Evolutionary conservation across 345 rosid genomes (phyloP).

Genomic region (Lumnitzera littorea): DNA sequence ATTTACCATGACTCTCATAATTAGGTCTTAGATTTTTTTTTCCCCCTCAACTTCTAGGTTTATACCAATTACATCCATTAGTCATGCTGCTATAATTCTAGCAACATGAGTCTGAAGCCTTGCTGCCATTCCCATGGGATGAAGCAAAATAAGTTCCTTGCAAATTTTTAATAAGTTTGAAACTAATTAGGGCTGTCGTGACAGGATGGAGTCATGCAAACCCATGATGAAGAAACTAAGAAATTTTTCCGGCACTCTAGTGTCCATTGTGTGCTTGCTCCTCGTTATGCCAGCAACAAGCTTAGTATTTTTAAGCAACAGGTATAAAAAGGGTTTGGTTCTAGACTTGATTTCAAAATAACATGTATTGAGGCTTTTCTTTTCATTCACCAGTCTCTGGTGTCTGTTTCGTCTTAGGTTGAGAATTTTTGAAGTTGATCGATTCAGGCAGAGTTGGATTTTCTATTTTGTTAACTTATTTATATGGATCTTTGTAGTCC

Average conservation of each 20-base stretch:
- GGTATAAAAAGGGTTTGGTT: constrained; percentile 26
- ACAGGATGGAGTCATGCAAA: constrained; percentile 75
- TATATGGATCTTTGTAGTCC: constrained; percentile 32
- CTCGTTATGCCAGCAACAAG: constrained; percentile 66
- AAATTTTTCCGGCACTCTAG: constrained; percentile 48
- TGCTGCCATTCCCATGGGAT: too few species aligned
- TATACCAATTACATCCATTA: too few species aligned
- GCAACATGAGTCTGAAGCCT: too few species aligned
- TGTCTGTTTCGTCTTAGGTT: too few species aligned
- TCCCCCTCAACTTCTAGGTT: not conserved
- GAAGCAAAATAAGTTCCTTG: too few species aligned
- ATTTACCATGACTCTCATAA: not conserved
- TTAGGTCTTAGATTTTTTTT: not conserved
- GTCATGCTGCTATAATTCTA: too few species aligned
- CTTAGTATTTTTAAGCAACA: constrained; percentile 68
- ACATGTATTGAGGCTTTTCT: not conserved
- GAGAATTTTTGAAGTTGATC: not conserved
- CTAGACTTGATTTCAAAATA: constrained; percentile 1
- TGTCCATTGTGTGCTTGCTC: constrained; percentile 61
- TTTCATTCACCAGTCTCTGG: too few species aligned
- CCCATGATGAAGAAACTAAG: constrained; percentile 70
- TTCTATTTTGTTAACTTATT: constrained; percentile 7
- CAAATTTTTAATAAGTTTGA: not conserved
- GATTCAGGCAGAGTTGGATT: not conserved
- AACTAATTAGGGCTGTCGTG: constrained; percentile 10